Percentiles rank a stretch among this genome's conserved stretches.
Conservation (phyloP, 495 filamentous ascomycete genomes). For the Tricharina praecox region DNA sequence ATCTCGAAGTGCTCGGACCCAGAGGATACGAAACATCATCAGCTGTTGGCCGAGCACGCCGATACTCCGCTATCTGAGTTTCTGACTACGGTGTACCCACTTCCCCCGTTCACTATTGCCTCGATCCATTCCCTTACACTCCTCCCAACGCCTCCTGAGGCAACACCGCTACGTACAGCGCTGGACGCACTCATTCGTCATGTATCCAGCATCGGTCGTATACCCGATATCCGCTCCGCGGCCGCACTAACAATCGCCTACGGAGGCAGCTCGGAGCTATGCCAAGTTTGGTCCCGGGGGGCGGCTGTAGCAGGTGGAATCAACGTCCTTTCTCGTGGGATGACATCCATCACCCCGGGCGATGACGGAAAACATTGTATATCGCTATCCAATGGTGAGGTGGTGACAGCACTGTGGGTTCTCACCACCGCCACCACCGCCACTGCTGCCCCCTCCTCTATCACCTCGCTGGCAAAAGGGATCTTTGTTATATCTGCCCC, state of each 20-base stretch:
- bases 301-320: slow-evolving; percentile 81
- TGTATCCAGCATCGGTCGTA: slow-evolving; percentile 58
- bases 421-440: slow-evolving; percentile 2
- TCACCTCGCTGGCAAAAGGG: not conserved
- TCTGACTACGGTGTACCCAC: slow-evolving; percentile 51
- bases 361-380: not conserved
- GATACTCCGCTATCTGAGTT: slow-evolving; percentile 31
- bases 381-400: slow-evolving; percentile 14
- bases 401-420: slow-evolving; percentile 12
- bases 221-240: slow-evolving; percentile 20
- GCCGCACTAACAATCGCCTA: slow-evolving; percentile 34
- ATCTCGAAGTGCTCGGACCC: slow-evolving; percentile 13
- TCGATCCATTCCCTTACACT: slow-evolving; percentile 67
- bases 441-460: slow-evolving; percentile 1
- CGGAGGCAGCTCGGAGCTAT: slow-evolving; percentile 80
- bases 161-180: slow-evolving; percentile 48
- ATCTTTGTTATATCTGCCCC: slow-evolving; percentile 5
- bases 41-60: slow-evolving; percentile 5
- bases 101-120: slow-evolving; percentile 49
- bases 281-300: slow-evolving; percentile 82
- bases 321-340: slow-evolving; percentile 63
- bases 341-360: slow-evolving; percentile 23
- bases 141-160: slow-evolving; percentile 38
- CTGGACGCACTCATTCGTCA: slow-evolving; percentile 58
- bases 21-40: slow-evolving; percentile 12